Base-by-base conservation (phyloP, 2,329 filamentous ascomycete species). In the Neurospora crassa region DNA sequence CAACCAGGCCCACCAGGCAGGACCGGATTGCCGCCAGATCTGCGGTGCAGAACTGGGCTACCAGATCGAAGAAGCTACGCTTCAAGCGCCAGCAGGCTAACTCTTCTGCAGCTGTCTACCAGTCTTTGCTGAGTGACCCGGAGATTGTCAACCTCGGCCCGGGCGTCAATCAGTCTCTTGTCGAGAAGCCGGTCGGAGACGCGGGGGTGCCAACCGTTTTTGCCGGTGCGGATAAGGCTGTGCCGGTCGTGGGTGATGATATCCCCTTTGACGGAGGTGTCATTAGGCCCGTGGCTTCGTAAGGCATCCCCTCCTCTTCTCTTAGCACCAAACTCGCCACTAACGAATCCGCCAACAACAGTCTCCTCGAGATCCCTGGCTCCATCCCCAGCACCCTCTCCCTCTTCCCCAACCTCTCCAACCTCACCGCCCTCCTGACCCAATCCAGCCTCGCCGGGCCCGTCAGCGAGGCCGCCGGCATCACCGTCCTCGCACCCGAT, bases 1-100 rank as follows among this genome's bases (percentile, higher is more conserved):
- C 0, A 0, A n/a, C 7, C 16, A 34, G 10, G 3, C 11, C 0
- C 1, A n/a, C 7, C 16, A 34, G 10, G 3, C 11, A 3, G 1
- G 8, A 6, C 7, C 24, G n/a, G 16, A 37, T 18, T 1, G 24
- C 29, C 4, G 24, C 53, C 7, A 63, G 37, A 14, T 5, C 0
- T 34, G 37, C 53, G 29, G 53, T 63, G 24, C 53, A 63, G 29
- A 63, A 37, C 3, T 11, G 16, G 3, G 53, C 53, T n/a, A 11
- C 53, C 29, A 37, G 24, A 8, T 34, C 53, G 24, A 63, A 63
- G 29, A 63, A 37, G 8, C 8, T 63, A 2, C 53, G 53, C 29
- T 63, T 37, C 8, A 63, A 63, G 29, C 53, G 53, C 1, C 53
- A 63, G 29, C 14, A 63, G 3, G 53, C 24, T 7, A 29, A 63